Evolutionary conservation across 345 rosid species (phyloP).

Genomic region (Eucalyptus victrix): DNA sequence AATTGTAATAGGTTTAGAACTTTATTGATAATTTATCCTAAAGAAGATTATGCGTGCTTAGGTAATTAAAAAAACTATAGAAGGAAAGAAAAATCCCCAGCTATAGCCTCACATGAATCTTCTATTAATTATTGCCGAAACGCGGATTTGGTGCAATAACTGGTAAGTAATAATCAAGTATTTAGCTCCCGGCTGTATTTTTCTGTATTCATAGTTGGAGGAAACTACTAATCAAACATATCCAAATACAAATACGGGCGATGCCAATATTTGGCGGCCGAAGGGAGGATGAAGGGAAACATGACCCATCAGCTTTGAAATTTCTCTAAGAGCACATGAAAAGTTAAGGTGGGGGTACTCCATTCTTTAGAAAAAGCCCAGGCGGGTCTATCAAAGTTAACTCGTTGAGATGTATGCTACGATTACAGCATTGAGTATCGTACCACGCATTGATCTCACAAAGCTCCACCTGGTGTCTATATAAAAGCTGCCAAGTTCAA

Average conservation of each 20-base stretch:
- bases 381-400: neutral
- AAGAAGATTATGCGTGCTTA: neutral
- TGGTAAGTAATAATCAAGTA: neutral
- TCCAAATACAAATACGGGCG: neutral
- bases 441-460: neutral
- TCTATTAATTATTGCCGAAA: neutral
- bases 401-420: neutral
- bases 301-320: neutral
- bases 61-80: neutral
- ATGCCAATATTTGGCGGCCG: neutral
- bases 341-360: neutral
- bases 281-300: neutral
- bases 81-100: neutral
- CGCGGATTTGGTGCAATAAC: neutral
- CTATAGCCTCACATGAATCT: neutral
- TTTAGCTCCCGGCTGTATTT: neutral
- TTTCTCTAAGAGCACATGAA: neutral
- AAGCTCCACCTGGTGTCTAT: neutral
- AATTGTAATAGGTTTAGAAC: accelerated
- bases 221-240: neutral
- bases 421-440: neutral
- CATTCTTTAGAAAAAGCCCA: neutral
- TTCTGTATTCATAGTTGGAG: neutral
- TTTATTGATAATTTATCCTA: no score
- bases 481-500: neutral